Evolutionary conservation across 176 grass and related monocot genomes (phyloP).

Genomic region (Chrysopogon serrulatus): DNA sequence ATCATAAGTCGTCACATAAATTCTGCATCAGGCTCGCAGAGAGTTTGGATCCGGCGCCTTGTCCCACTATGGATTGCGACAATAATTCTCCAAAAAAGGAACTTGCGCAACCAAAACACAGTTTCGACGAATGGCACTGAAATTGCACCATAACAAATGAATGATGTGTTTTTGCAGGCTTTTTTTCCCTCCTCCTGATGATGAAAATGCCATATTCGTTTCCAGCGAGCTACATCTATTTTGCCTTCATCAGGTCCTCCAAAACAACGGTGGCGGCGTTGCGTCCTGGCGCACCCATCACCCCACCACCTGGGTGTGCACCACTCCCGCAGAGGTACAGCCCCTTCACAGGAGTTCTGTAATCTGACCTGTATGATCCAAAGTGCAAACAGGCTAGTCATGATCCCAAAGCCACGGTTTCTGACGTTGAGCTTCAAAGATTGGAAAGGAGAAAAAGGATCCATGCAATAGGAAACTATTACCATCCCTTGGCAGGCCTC

Average conservation of each 20-base stretch:
- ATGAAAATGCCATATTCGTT: not conserved
- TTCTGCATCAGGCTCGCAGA: not conserved
- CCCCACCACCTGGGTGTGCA: conserved; percentile 86
- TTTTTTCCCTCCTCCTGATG: not conserved
- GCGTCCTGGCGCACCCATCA: conserved; percentile 93
- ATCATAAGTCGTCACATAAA: not conserved
- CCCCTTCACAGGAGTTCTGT: conserved; percentile 86
- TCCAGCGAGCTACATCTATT: not conserved
- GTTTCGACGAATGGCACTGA: not conserved
- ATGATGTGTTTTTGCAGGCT: not conserved
- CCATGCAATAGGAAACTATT: not conserved
- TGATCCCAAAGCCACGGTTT: not conserved
- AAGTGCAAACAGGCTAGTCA: conserved; percentile 8
- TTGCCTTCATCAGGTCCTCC: conserved; percentile 48
- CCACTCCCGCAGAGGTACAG: conserved; percentile 94
- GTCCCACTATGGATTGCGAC: not conserved
- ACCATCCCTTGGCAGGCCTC: conserved; percentile 94
- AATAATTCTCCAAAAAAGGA: not conserved
- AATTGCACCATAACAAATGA: not conserved
- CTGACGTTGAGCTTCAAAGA: not conserved
- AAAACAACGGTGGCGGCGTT: conserved; percentile 84
- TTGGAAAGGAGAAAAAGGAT: not conserved
- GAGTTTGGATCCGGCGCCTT: not conserved
- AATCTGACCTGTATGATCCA: conserved; percentile 62
- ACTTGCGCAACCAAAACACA: not conserved